Conservation (phyloP, 2,329 filamentous ascomycete species). For the Fusarium citri region DNA sequence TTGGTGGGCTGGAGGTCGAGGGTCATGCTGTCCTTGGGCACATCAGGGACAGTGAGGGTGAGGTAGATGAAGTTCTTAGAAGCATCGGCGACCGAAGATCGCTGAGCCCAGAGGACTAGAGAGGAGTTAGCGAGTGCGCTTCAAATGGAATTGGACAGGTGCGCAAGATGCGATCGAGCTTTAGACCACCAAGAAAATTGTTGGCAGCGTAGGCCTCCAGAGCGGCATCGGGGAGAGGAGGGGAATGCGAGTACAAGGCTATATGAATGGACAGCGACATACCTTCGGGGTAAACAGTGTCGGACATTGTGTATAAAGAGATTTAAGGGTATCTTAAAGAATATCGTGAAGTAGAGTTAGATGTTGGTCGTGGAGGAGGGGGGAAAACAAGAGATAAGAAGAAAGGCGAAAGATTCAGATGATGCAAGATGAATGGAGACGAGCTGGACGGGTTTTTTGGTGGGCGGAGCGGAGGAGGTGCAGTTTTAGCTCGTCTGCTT, state of each 20-base stretch:
- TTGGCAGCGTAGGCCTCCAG: conserved; percentile 4
- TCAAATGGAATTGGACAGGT: not conserved
- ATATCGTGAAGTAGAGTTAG: conserved; percentile 33
- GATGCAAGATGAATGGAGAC: conserved; percentile 36
- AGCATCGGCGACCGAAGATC: conserved; percentile 82
- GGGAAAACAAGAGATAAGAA: conserved; percentile 25
- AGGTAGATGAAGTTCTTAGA: conserved; percentile 96
- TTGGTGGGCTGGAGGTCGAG: conserved; percentile 83
- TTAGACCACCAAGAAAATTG: not conserved
- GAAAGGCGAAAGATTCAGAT: conserved; percentile 30
- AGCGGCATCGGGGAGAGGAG: conserved; percentile 9
- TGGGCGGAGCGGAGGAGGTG: conserved; percentile 44
- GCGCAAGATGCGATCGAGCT: conserved; percentile 11
- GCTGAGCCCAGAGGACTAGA: conserved; percentile 96
- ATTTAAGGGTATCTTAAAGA: conserved; percentile 43
- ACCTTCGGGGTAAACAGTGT: conserved; percentile 54
- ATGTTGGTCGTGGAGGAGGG: conserved; percentile 23
- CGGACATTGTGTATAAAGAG: conserved; percentile 40
- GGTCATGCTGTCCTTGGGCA: conserved; percentile 79
- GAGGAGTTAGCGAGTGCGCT: conserved; percentile 15
- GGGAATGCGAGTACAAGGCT: conserved; percentile 24
- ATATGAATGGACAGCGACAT: conserved; percentile 39
- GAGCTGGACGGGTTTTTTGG: conserved; percentile 45
- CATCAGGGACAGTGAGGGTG: conserved; percentile 89
- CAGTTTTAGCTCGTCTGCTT: conserved; percentile 37